Evolutionary conservation across 306 rosid species (phyloP).

Genomic region (Calophaca sinica): DNA sequence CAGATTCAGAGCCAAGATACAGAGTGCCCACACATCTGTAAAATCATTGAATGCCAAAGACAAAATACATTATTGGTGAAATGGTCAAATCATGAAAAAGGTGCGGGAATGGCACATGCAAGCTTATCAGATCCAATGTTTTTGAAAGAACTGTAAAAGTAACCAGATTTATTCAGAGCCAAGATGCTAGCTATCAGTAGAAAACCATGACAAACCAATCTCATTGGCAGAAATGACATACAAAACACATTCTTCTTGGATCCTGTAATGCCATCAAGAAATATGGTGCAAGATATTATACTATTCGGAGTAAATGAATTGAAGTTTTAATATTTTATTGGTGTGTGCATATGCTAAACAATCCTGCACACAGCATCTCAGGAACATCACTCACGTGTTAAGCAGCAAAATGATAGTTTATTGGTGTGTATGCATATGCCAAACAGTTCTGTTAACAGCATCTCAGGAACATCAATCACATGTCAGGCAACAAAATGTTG

Average conservation of each 20-base stretch:
- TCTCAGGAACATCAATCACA: background rate
- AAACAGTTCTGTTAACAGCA: background rate
- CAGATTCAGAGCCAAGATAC: too few relatives aligned
- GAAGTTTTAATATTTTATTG: too few relatives aligned
- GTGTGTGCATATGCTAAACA: conserved; percentile 49
- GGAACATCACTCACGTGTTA: conserved; percentile 69
- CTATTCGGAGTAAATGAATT: background rate
- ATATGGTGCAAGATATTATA: background rate
- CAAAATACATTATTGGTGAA: conserved; percentile 1
- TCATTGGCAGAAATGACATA: background rate
- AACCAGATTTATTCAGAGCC: background rate
- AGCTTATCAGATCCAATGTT: background rate
- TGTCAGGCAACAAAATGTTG: conserved; percentile 54
- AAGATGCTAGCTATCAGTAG: conserved; percentile 5
- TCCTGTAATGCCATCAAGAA: background rate
- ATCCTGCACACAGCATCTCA: conserved; percentile 65
- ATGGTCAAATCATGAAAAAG: conserved; percentile 4
- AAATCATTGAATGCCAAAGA: conserved; percentile 27
- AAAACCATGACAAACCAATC: background rate
- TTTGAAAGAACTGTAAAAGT: background rate
- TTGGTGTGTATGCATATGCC: background rate
- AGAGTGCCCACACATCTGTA: conserved; percentile 22
- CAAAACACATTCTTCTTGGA: background rate
- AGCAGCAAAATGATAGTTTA: conserved; percentile 35
- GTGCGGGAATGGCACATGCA: background rate